phyloP scores from a whole-genome alignment of 306 rosid genomes.

The Pterocarpus santalinus region DNA sequence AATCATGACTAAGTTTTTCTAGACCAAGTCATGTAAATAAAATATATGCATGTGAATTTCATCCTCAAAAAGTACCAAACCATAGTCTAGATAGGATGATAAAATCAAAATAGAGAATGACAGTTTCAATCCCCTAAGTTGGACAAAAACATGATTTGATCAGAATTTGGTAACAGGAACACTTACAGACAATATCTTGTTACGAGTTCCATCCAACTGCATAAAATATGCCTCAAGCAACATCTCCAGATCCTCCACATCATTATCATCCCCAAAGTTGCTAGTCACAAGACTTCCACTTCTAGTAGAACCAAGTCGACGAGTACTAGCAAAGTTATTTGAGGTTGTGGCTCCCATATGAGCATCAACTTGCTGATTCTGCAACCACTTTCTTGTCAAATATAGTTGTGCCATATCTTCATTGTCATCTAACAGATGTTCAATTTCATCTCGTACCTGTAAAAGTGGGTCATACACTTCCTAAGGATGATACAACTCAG shows the following conservation, averaged over 20 bases:
- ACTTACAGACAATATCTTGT: conserved; percentile 98
- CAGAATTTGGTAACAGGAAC: too few relatives aligned
- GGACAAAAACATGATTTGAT: conserved; percentile 13
- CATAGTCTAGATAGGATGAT: neutral
- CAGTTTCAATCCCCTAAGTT: conserved; percentile 26
- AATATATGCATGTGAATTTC: neutral
- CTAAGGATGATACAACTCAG: conserved; percentile 34
- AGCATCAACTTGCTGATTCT: conserved; percentile 77
- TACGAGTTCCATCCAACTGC: conserved; percentile 97
- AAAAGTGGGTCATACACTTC: conserved; percentile 42
- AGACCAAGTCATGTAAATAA: neutral
- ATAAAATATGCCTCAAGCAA: conserved; percentile 98
- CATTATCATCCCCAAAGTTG: conserved; percentile 66
- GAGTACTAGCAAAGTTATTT: conserved; percentile 56
- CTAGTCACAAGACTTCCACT: conserved; percentile 80
- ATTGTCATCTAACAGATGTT: conserved; percentile 92
- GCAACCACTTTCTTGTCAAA: conserved; percentile 92
- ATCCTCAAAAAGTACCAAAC: neutral
- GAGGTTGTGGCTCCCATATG: conserved; percentile 62
- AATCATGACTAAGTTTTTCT: neutral
- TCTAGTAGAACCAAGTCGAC: conserved; percentile 65
- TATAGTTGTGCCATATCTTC: conserved; percentile 97
- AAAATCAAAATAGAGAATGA: conserved; percentile 15
- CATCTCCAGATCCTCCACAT: conserved; percentile 98
- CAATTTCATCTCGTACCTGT: conserved; percentile 96